Evolutionary conservation across 345 rosid species (phyloP).

Genomic region (Diplotaxis tenuifolia): DNA sequence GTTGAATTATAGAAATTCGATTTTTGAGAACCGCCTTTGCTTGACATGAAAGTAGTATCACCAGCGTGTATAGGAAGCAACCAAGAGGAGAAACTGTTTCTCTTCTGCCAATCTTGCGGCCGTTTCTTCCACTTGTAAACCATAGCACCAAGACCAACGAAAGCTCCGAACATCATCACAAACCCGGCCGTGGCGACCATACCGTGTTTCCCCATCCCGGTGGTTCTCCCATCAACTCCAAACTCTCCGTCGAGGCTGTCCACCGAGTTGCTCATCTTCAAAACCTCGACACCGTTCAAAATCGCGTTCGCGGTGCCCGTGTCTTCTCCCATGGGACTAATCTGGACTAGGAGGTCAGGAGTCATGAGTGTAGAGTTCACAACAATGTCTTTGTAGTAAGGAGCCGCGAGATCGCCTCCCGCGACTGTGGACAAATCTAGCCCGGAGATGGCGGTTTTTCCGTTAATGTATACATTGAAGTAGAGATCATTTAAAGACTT

Average conservation of each 20-base stretch:
- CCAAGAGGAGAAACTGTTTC: slow-evolving; percentile 85
- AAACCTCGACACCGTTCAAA: slow-evolving; percentile 69
- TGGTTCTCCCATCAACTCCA: slow-evolving; percentile 56
- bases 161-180: slow-evolving; percentile 87
- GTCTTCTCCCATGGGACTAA: slow-evolving; percentile 61
- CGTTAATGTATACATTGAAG: slow-evolving; percentile 69
- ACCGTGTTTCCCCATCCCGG: slow-evolving; percentile 35
- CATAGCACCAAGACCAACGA: slow-evolving; percentile 82
- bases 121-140: slow-evolving; percentile 74
- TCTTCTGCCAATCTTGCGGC: slow-evolving; percentile 82
- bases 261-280: slow-evolving; percentile 74
- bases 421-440: slow-evolving; percentile 60
- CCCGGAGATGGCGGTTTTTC: slow-evolving; percentile 60
- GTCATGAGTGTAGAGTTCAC: slow-evolving; percentile 53
- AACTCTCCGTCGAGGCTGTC: slow-evolving; percentile 77
- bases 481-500: slow-evolving; percentile 61
- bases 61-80: slow-evolving; percentile 72
- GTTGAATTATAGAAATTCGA: slow-evolving; percentile 54
- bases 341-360: slow-evolving; percentile 48
- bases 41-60: slow-evolving; percentile 61
- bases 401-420: slow-evolving; percentile 41
- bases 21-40: slow-evolving; percentile 64
- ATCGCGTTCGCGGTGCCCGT: slow-evolving; percentile 58
- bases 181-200: slow-evolving; percentile 71
- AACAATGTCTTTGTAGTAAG: slow-evolving; percentile 73